phyloP scores from a whole-genome alignment of 2,329 filamentous ascomycete genomes.

The Leptographium flavum region DNA sequence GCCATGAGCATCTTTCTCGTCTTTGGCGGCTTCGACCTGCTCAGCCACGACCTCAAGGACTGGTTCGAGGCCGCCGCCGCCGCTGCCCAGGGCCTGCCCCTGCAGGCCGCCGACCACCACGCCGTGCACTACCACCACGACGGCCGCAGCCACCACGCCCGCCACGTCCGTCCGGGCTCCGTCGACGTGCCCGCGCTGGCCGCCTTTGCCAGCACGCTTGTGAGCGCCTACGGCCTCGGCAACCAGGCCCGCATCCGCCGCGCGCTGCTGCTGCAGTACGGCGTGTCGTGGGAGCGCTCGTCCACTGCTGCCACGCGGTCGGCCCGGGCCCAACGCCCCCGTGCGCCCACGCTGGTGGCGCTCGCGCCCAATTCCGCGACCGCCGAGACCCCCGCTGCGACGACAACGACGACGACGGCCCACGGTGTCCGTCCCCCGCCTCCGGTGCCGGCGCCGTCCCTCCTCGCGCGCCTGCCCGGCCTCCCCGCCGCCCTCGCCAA shows the following conservation, averaged over 20 bases:
- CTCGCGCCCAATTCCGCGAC: no score
- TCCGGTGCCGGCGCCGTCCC: not conserved
- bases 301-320: not conserved
- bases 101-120: conserved; percentile 37
- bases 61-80: conserved; percentile 47
- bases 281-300: not conserved
- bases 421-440: not conserved
- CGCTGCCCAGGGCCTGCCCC: not conserved
- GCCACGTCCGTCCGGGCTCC: conserved; percentile 51
- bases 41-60: conserved; percentile 88
- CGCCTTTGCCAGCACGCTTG: conserved; percentile 67
- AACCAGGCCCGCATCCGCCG: conserved; percentile 89
- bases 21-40: conserved; percentile 94
- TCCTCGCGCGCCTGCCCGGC: not conserved
- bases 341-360: conserved; percentile 29
- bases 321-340: conserved; percentile 35
- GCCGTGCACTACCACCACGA: not conserved
- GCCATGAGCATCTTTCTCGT: conserved; percentile 90
- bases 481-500: conserved; percentile 83
- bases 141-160: conserved; percentile 28
- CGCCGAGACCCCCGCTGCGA: no score
- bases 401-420: no score
- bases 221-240: conserved; percentile 74
- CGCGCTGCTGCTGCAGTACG: conserved; percentile 42
- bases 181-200: conserved; percentile 71